Evolutionary conservation across 2,329 filamentous ascomycete genomes (phyloP).

Genomic region (Gnomoniopsis smithogilvyi): DNA sequence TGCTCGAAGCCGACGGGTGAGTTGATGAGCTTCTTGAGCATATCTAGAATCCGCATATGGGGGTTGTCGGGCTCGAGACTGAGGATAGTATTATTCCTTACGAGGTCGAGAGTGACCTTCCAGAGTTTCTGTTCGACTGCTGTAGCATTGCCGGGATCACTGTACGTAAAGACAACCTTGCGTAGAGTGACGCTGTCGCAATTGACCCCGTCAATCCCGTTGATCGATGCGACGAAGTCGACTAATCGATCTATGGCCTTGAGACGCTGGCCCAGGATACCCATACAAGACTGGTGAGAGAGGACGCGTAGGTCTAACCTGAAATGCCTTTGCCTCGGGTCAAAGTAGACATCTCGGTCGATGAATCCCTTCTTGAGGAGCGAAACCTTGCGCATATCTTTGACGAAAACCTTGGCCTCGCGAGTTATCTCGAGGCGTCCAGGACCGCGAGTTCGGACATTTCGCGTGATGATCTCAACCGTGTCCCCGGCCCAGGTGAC

Average conservation of each 20-base stretch:
- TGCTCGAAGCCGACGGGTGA: slow-evolving; percentile 47
- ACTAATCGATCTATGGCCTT: slow-evolving; percentile 69
- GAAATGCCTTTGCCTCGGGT: slow-evolving; percentile 57
- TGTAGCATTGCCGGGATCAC: slow-evolving; percentile 27
- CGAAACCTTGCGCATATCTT: slow-evolving; percentile 50
- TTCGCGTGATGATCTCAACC: slow-evolving; percentile 53
- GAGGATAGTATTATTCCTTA: slow-evolving; percentile 46
- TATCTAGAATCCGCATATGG: slow-evolving; percentile 60
- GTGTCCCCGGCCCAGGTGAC: slow-evolving; percentile 57
- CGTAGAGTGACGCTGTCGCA: slow-evolving; percentile 59
- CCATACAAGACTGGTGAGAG: slow-evolving; percentile 57
- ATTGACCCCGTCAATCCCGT: slow-evolving; percentile 51
- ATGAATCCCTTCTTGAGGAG: slow-evolving; percentile 52
- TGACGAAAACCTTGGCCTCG: slow-evolving; percentile 54
- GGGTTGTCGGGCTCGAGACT: slow-evolving; percentile 62
- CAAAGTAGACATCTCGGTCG: slow-evolving; percentile 62
- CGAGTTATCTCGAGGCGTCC: slow-evolving; percentile 36
- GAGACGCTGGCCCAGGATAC: slow-evolving; percentile 56
- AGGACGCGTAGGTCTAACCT: slow-evolving; percentile 56
- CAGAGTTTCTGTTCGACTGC: slow-evolving; percentile 31
- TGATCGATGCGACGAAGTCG: slow-evolving; percentile 64
- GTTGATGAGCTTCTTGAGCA: slow-evolving; percentile 58
- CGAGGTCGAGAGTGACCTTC: slow-evolving; percentile 58
- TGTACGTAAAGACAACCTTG: slow-evolving; percentile 68
- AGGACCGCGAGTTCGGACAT: slow-evolving; percentile 27